Base-by-base conservation (phyloP, 2,329 filamentous ascomycete genomes). In the Fusarium burgessii region DNA sequence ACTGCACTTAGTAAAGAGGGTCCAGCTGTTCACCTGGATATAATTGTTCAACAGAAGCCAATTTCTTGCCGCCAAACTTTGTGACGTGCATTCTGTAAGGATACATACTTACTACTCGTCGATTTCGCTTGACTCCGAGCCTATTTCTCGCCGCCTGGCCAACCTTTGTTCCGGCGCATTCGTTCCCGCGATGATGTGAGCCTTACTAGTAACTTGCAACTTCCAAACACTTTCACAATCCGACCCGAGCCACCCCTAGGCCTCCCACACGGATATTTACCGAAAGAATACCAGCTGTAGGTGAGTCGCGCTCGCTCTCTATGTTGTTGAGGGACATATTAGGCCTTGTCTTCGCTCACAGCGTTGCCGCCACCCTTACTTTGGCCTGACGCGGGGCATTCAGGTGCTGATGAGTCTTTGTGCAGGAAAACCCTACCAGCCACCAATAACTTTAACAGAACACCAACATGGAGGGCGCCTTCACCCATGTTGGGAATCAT, bases 401-500 rank as follows among this genome's bases (percentile, higher is more conserved):
- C 45, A 58, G 58, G 45, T 67, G 29, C 60, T 74, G 63, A 71
- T 60, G 47, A 36, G 40, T 59, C 66, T 71, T 29, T 47, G 57
- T 56, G 35, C 66, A 77, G 74, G 72, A 77, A 77, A 74, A 73
- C 56, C 75, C 73, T 76, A 75, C 73, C 23, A 73, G 59, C 74
- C 63, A 66, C 71, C 70, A 58, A 61, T 52, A 68, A 72, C 65
- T 49, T 58, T 46, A 61, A 62, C 58, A 69, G 58, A 61, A 75
- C 65, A 70, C 61, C 77, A 84, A 74, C 75, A 95, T 96, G 93
- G 93, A 96, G 85, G 92, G 92, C 80, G 92, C 93, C 74, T 97
- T 97, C 80, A 95, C 92, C 70, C 92, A 96, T 82, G 89, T 95
- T 78, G 93, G 92, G 77, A 97, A 96, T 83, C 92, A 95, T 82